phyloP scores from a whole-genome alignment of 208 protist species.

The Crithidia fasciculata region DNA sequence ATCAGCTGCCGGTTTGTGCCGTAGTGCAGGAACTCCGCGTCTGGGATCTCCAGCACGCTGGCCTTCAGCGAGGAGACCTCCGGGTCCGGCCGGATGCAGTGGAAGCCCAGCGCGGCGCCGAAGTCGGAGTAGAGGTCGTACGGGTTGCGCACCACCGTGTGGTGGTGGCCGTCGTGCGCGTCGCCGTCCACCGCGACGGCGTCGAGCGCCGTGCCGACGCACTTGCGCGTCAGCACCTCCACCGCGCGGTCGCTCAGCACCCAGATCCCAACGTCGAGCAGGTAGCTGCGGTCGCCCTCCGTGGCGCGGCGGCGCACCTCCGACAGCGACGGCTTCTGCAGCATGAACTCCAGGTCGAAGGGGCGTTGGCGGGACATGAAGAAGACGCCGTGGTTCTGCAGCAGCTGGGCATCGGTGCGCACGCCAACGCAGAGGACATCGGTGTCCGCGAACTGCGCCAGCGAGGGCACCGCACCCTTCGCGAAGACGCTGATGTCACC shows the following conservation, averaged over 20 bases:
- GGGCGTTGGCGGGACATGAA: slow-evolving; percentile 31
- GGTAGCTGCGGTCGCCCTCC: slow-evolving; percentile 14
- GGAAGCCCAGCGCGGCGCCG: slow-evolving; percentile 33
- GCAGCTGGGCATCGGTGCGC: slow-evolving; percentile 12
- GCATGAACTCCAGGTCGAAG: slow-evolving; percentile 47
- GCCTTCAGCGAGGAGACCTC: slow-evolving; percentile 31
- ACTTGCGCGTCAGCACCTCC: slow-evolving; percentile 32
- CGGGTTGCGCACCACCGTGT: slow-evolving; percentile 17
- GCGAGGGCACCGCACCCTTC: slow-evolving; percentile 7
- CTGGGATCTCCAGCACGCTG: slow-evolving; percentile 37
- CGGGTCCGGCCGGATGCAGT: slow-evolving; percentile 9
- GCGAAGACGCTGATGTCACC: slow-evolving; percentile 44
- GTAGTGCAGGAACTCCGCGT: slow-evolving; percentile 50
- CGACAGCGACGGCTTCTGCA: slow-evolving; percentile 54
- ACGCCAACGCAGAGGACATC: slow-evolving; percentile 66
- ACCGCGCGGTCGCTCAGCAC: slow-evolving; percentile 56
- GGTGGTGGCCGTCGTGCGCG: not conserved
- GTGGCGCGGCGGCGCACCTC: slow-evolving; percentile 27
- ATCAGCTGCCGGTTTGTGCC: slow-evolving; percentile 50
- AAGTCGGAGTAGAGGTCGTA: slow-evolving; percentile 63
- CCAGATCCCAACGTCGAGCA: slow-evolving; percentile 57
- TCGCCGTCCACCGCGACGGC: not conserved
- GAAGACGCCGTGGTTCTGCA: slow-evolving; percentile 51
- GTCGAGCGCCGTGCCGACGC: slow-evolving; percentile 9
- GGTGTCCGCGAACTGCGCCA: slow-evolving; percentile 28